phyloP scores from a whole-genome alignment of 208 protist genomes.

The Tritrichomonas foetus region DNA sequence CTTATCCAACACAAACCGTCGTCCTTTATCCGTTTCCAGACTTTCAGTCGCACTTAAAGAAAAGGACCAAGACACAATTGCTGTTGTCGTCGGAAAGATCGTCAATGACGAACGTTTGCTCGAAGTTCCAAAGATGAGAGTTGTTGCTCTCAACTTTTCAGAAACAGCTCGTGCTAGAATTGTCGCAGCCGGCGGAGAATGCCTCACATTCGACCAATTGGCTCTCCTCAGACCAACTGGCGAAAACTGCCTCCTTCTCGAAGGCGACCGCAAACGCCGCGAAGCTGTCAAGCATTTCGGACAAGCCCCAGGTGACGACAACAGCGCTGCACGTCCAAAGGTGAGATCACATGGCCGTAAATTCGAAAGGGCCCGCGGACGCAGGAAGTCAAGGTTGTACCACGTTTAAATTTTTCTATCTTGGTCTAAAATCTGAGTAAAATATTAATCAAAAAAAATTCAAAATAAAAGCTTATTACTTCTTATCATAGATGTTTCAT shows the following conservation, averaged over 20 bases:
- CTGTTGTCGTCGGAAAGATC: constrained; percentile 55
- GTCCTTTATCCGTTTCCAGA: constrained; percentile 85
- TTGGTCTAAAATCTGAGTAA: no score
- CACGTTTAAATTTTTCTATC: no score
- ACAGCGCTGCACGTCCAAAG: constrained; percentile 75
- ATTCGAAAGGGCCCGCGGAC: constrained; percentile 82
- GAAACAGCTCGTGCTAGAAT: constrained; percentile 93
- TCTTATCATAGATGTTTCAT: no score
- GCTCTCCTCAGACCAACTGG: constrained; percentile 88
- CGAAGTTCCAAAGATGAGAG: constrained; percentile 79
- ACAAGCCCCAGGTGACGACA: constrained; percentile 64
- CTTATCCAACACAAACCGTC: constrained; percentile 86
- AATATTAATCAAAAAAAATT: no score
- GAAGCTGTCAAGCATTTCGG: constrained; percentile 96
- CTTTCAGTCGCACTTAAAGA: constrained; percentile 74
- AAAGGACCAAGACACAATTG: constrained; percentile 74
- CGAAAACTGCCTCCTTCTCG: constrained; percentile 90
- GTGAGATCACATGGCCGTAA: constrained; percentile 68
- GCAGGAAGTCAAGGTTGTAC: constrained; percentile 58
- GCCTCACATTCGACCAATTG: constrained; percentile 98
- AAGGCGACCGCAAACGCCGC: constrained; percentile 81
- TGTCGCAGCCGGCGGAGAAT: constrained; percentile 87
- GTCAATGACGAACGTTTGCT: constrained; percentile 48
- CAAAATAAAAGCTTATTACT: no score
- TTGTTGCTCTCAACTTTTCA: constrained; percentile 96